Percentiles rank a stretch among this genome's conserved stretches.
phyloP scores from a whole-genome alignment of 495 filamentous ascomycete genomes.

The Penicillium salamii region DNA sequence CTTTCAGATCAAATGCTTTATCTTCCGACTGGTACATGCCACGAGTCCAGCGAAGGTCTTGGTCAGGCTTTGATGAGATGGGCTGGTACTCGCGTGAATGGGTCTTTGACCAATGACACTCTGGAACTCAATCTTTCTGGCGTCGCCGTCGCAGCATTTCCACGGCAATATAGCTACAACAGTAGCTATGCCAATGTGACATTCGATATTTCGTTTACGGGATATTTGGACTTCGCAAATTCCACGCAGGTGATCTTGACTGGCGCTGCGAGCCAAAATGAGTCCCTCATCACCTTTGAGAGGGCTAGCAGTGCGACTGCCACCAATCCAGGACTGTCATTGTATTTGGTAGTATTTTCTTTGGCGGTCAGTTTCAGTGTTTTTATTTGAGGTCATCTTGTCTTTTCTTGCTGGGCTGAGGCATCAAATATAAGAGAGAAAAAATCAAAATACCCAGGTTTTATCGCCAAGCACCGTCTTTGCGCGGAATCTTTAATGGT shows the following conservation, averaged over 20 bases:
- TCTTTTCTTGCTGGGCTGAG: too few relatives aligned
- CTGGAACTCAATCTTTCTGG: conserved; percentile 3
- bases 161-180: not conserved
- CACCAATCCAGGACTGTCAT: not conserved
- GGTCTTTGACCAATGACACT: conserved; percentile 6
- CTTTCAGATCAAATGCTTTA: not conserved
- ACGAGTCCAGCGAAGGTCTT: not conserved
- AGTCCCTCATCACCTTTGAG: not conserved
- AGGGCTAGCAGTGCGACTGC: not conserved
- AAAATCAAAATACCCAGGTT: too few relatives aligned
- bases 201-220: not conserved
- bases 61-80: not conserved
- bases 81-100: conserved; percentile 1
- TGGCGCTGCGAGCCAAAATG: not conserved
- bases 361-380: not conserved
- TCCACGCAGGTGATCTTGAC: conserved; percentile 2
- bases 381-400: too few relatives aligned
- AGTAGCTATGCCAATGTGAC: not conserved
- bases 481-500: too few relatives aligned
- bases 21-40: not conserved
- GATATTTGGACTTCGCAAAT: not conserved
- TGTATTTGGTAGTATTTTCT: not conserved
- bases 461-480: too few relatives aligned
- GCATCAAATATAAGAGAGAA: too few relatives aligned
- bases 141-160: not conserved